Base-by-base conservation (phyloP, 257 asterid species). In the Eustoma russellianum region DNA sequence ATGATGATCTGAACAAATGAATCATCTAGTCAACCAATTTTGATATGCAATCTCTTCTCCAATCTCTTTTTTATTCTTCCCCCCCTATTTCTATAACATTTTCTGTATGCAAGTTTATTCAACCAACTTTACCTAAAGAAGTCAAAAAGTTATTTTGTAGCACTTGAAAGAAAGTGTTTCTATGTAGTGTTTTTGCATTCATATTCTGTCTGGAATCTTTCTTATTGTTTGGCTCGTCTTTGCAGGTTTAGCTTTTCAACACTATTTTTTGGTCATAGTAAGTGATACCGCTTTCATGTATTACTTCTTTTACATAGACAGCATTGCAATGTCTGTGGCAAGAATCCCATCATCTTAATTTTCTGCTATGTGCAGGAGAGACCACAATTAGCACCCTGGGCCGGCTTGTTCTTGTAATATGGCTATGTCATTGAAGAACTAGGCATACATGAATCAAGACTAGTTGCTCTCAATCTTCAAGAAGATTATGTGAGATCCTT, bases 401-500 rank as follows among this genome's bases (percentile, higher is more conserved):
- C 5, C 83, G 88, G 9, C 0, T 63, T 35, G 69, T 83, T 35
- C 78, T 83, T n/a, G 55, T 69, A 7, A 17, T 83, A 12, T 83
- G 93, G 93, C 74, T 83, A 8, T 57, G 69, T 83, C 52, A 38
- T 63, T 13, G 66, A 70, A 17, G 79, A 77, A 52, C 77, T 82
- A 3, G 82, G 77, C 46, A 66, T 82, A 50, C 73, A 56, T 7
- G 79, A 70, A 47, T 77, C 83, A 13, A 61, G 92, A 44, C 87
- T 82, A 30, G 67, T 72, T 19, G 71, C 92, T 46, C 85, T 82
- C 41, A 71, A 67, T 50, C 52, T 70, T 46, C 77, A 80, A 7
- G 85, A 79, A 57, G 92, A 79, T 45, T 82, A 74, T 59, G 92
- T 50, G 12, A 72, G 41, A 50, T 84, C 86, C 46, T 60, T 82